Conservation (phyloP, 805 yeast genomes). For the Saturnispora silvae region DNA sequence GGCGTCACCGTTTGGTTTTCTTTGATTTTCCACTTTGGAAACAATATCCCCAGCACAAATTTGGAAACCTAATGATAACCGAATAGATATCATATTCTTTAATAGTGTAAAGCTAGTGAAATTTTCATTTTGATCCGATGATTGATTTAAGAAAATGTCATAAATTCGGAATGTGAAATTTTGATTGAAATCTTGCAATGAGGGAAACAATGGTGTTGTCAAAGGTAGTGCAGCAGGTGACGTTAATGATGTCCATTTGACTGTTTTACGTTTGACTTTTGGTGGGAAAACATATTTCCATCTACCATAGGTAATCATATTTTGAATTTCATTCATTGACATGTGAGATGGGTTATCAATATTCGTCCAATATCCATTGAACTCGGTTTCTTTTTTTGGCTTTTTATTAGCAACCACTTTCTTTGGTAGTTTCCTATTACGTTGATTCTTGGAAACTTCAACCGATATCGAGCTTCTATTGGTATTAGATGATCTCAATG, state of each 20-base stretch:
- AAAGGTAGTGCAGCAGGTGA: conserved; percentile 91
- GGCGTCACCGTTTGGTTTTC: conserved; percentile 45
- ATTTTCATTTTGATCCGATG: conserved; percentile 37
- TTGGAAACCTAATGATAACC: conserved; percentile 84
- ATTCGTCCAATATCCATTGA: conserved; percentile 44
- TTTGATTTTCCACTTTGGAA: conserved; percentile 49
- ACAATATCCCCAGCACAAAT: conserved; percentile 69
- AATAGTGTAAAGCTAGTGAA: conserved; percentile 52
- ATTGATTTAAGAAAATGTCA: conserved; percentile 55
- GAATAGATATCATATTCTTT: conserved; percentile 76
- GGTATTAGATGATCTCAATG: not conserved
- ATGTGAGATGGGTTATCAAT: conserved; percentile 72
- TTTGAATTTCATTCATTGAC: conserved; percentile 40
- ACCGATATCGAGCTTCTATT: conserved; percentile 1
- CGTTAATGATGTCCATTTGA: conserved; percentile 88
- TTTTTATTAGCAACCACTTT: conserved; percentile 6
- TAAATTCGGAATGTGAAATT: conserved; percentile 79
- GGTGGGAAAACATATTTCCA: conserved; percentile 90
- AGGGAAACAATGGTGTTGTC: conserved; percentile 69
- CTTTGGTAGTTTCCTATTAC: not conserved
- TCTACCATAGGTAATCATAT: conserved; percentile 58
- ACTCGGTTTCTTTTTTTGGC: conserved; percentile 3
- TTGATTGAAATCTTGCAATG: conserved; percentile 51
- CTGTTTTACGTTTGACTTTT: conserved; percentile 49
- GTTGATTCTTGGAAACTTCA: not conserved